Percentiles rank a stretch among this genome's conserved stretches.
phyloP scores from a whole-genome alignment of 768 basidiomycete genomes.

The Termitomyces sp. region DNA sequence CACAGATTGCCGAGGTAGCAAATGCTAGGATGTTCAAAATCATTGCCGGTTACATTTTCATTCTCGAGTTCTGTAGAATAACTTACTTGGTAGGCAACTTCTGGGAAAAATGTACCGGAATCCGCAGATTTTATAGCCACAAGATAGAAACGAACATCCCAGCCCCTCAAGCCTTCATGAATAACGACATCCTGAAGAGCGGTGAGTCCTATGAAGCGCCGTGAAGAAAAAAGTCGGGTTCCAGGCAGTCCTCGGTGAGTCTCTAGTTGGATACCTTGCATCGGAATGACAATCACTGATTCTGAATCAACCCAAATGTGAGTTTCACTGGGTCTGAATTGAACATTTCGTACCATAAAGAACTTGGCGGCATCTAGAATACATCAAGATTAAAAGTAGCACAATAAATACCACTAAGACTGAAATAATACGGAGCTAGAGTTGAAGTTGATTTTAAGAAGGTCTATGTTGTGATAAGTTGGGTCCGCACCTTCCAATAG shows the following conservation, averaged over 20 bases:
- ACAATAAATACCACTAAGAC: background rate
- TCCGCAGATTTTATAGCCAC: conserved; percentile 35
- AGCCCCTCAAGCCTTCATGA: conserved; percentile 67
- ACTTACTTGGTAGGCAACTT: conserved; percentile 59
- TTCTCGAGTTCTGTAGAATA: background rate
- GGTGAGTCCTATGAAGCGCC: conserved; percentile 55
- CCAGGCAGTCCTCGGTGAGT: conserved; percentile 54
- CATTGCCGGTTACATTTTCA: background rate
- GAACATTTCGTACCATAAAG: conserved; percentile 8
- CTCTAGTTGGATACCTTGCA: conserved; percentile 72
- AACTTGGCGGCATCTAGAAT: conserved; percentile 3
- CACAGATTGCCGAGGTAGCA: conserved; percentile 57
- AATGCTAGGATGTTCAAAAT: conserved; percentile 36
- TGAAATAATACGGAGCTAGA: background rate
- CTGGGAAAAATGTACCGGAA: conserved; percentile 26
- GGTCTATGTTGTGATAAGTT: background rate
- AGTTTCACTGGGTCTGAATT: background rate
- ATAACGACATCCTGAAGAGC: conserved; percentile 58
- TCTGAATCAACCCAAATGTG: conserved; percentile 33
- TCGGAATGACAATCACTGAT: conserved; percentile 60
- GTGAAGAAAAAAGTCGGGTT: conserved; percentile 27
- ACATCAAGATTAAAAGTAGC: conserved; percentile 16
- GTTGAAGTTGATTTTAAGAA: background rate
- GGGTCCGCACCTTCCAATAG: conserved; percentile 6
- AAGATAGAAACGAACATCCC: conserved; percentile 70